phyloP scores from a whole-genome alignment of 169 alveolate species.

The Plasmodium blacklocki region DNA sequence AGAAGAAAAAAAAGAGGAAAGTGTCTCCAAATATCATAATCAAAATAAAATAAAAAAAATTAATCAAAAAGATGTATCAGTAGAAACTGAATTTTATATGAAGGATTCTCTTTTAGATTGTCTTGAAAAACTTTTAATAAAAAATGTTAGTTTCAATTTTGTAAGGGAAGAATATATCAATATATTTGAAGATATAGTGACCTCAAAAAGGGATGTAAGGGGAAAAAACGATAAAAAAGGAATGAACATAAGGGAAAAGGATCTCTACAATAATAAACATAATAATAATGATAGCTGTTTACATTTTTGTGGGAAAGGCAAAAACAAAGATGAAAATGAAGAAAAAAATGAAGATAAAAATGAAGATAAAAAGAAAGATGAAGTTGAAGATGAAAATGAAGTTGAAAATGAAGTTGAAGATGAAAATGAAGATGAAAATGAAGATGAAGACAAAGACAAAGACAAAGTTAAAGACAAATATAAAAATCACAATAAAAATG shows the following conservation, averaged over 20 bases:
- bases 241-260: not conserved
- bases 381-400: too few relatives aligned
- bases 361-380: too few relatives aligned
- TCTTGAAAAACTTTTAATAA: not conserved
- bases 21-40: too few relatives aligned
- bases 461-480: not conserved
- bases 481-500: not conserved
- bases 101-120: not conserved
- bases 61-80: not conserved
- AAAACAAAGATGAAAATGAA: too few relatives aligned
- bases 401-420: not conserved
- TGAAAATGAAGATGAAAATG: not conserved
- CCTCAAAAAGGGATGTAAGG: not conserved
- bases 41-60: not conserved
- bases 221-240: not conserved
- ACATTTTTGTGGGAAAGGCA: too few relatives aligned
- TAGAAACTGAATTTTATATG: not conserved
- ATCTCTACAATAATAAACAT: not conserved
- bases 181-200: not conserved
- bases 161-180: not conserved
- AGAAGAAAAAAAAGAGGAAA: too few relatives aligned
- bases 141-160: not conserved
- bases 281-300: not conserved
- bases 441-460: not conserved
- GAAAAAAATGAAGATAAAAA: too few relatives aligned